phyloP scores from a whole-genome alignment of 1,139 yeast genomes.

The Scheffersomyces lignicola region DNA sequence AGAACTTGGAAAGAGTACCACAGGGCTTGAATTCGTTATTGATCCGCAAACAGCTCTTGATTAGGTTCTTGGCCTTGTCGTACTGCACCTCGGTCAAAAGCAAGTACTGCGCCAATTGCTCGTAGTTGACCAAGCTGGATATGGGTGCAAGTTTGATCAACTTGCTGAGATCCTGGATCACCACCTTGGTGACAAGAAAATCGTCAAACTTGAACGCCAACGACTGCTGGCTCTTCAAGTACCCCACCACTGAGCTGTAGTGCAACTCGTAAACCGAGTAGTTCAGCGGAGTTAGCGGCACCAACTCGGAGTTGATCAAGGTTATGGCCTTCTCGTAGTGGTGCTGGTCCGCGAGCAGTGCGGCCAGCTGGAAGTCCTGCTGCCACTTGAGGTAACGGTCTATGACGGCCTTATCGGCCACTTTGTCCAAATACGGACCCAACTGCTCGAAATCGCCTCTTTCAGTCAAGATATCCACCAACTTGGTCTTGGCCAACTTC shows the following conservation, averaged over 20 bases:
- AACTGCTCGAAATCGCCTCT: slow-evolving; percentile 41
- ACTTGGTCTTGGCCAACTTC: slow-evolving; percentile 43
- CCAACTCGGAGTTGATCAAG: slow-evolving; percentile 21
- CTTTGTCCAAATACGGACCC: slow-evolving; percentile 11
- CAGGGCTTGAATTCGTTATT: slow-evolving; percentile 67
- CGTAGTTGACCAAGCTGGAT: slow-evolving; percentile 30
- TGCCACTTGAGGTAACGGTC: slow-evolving; percentile 19
- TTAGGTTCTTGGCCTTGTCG: slow-evolving; percentile 47
- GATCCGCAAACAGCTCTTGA: slow-evolving; percentile 62
- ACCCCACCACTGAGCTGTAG: slow-evolving; percentile 17
- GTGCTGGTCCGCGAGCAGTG: slow-evolving; percentile 11
- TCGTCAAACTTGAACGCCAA: slow-evolving; percentile 12
- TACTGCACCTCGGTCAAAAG: slow-evolving; percentile 53
- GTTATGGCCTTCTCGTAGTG: slow-evolving; percentile 21
- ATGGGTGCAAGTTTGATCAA: slow-evolving; percentile 33
- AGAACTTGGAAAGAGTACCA: slow-evolving; percentile 49
- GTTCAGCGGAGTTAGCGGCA: slow-evolving; percentile 25
- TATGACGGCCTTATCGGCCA: slow-evolving; percentile 15
- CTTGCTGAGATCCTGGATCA: slow-evolving; percentile 25
- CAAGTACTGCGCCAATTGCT: slow-evolving; percentile 39
- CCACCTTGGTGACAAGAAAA: slow-evolving; percentile 17
- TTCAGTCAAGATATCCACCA: slow-evolving; percentile 45
- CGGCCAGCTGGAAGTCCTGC: slow-evolving; percentile 19
- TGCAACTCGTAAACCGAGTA: slow-evolving; percentile 22
- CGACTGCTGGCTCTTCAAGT: slow-evolving; percentile 9